These are phyloP conservation scores for Papiliotrema fonsecae DNA, from an alignment of 1,284 basidiomycete species.

Conservation along the genomic window DNA sequence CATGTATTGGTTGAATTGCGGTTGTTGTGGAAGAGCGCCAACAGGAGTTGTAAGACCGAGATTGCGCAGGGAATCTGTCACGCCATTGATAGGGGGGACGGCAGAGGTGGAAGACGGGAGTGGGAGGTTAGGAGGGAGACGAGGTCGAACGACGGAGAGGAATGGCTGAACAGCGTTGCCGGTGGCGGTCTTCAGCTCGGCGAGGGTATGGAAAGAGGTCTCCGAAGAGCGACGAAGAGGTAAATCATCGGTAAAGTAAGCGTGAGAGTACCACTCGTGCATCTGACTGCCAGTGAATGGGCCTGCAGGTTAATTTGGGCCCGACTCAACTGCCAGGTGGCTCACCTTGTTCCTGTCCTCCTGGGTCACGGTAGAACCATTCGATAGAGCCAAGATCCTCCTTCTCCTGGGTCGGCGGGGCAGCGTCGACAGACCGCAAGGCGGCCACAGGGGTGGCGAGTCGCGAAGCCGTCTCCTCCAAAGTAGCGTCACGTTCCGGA, in stretches of 20 bases:
- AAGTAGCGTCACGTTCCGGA: slow-evolving; percentile 35
- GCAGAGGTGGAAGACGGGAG: slow-evolving; percentile 33
- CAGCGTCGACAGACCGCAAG: slow-evolving; percentile 4
- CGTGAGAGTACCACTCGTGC: slow-evolving; percentile 93
- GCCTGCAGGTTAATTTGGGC: slow-evolving; percentile 52
- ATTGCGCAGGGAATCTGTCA: slow-evolving; percentile 33
- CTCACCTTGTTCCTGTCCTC: slow-evolving; percentile 80
- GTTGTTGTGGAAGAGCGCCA: slow-evolving; percentile 8
- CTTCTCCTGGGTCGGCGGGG: slow-evolving; percentile 20
- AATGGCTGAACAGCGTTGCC: slow-evolving; percentile 45
- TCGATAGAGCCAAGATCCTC: slow-evolving; percentile 65
- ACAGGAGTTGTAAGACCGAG: slow-evolving; percentile 13
- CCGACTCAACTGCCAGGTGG: neutral
- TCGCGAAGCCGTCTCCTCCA: slow-evolving; percentile 13
- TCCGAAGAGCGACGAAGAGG: slow-evolving; percentile 67
- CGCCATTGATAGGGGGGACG: slow-evolving; percentile 16
- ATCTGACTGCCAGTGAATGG: slow-evolving; percentile 86
- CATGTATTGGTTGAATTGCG: slow-evolving; percentile 12
- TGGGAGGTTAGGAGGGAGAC: slow-evolving; percentile 41
- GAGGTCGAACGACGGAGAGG: slow-evolving; percentile 38
- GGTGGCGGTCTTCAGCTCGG: slow-evolving; percentile 42
- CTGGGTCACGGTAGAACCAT: slow-evolving; percentile 90
- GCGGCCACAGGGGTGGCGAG: slow-evolving; percentile 4
- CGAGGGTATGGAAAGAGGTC: slow-evolving; percentile 42
- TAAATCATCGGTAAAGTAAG: slow-evolving; percentile 82